These are phyloP conservation scores for Pittosporum tobira DNA, from an alignment of 129 eudicot species.

Conservation along the genomic window DNA sequence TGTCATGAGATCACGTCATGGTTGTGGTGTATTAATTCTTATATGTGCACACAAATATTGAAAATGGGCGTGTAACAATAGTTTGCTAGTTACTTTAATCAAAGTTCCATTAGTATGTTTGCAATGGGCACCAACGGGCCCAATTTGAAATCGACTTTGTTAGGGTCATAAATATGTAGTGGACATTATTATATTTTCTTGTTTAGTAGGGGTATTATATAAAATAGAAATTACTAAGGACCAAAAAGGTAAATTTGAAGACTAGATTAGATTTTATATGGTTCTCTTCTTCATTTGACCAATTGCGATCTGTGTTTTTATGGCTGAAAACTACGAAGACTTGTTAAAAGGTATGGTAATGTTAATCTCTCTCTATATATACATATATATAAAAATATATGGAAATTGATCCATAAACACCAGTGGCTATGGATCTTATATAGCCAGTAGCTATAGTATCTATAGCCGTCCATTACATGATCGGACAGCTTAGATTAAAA, in stretches of 20 bases:
- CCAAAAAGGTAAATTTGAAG: neutral
- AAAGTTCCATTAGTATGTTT: neutral
- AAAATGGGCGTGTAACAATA: neutral
- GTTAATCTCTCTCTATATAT: neutral
- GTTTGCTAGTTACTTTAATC: neutral
- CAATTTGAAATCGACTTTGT: neutral
- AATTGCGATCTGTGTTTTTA: too few relatives aligned
- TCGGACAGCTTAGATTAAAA: too few relatives aligned
- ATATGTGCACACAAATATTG: too few relatives aligned
- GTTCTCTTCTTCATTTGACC: neutral
- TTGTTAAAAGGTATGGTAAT: neutral
- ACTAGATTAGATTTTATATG: neutral
- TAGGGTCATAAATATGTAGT: neutral
- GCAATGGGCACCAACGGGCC: neutral
- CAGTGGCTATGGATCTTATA: too few relatives aligned
- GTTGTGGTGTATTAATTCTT: neutral
- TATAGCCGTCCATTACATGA: too few relatives aligned
- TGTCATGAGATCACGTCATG: neutral
- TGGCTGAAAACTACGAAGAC: neutral
- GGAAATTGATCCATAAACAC: too few relatives aligned
- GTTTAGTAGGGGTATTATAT: neutral
- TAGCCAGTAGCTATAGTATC: too few relatives aligned
- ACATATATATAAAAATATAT: too few relatives aligned
- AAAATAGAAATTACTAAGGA: neutral
- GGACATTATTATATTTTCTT: neutral